Evolutionary conservation across 2,329 filamentous ascomycete genomes (phyloP).

Genomic region (Akanthomyces lecanii): DNA sequence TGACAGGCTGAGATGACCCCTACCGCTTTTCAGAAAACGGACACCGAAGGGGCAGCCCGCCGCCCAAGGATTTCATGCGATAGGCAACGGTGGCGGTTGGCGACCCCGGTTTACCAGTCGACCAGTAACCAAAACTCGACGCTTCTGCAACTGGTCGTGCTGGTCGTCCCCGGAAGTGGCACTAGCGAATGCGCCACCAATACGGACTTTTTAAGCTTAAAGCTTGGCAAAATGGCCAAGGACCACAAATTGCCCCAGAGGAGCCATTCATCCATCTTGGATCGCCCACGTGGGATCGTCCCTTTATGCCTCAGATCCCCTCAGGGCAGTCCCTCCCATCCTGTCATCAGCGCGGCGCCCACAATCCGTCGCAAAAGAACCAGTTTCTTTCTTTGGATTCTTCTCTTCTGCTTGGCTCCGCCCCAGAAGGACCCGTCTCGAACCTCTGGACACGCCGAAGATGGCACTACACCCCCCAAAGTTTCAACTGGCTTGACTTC

Average conservation of each 20-base stretch:
- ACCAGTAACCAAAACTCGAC: neutral
- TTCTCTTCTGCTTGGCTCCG: neutral
- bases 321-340: neutral
- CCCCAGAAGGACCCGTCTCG: neutral
- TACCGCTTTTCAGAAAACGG: neutral
- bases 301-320: constrained; percentile 1
- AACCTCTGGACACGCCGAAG: constrained; percentile 1
- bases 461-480: too few species aligned
- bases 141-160: neutral
- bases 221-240: constrained; percentile 6
- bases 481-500: neutral
- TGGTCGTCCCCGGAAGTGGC: neutral
- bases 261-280: constrained; percentile 1
- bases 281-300: constrained; percentile 9
- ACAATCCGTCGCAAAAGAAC: neutral
- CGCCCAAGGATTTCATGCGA: neutral
- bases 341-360: neutral
- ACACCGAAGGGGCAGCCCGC: constrained; percentile 1
- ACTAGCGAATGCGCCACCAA: constrained; percentile 9
- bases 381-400: neutral
- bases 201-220: constrained; percentile 14
- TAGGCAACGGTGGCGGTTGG: neutral
- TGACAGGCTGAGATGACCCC: neutral
- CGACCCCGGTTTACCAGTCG: neutral
- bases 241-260: neutral